Conservation (phyloP, 345 rosid species). For the Raphanus raphanistrum region DNA sequence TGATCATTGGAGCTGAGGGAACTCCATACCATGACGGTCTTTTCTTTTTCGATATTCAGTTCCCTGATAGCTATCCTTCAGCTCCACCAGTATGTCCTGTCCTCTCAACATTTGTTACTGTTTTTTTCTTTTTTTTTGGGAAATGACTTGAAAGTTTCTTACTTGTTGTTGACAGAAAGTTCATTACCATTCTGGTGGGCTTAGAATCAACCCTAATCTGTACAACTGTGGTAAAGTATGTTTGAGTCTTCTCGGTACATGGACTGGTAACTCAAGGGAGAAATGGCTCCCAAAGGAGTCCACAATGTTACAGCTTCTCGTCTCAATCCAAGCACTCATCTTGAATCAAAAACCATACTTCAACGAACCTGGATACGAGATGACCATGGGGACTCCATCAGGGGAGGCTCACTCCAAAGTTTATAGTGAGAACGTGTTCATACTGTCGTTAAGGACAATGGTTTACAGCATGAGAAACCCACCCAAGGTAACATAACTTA, state of each 20-base stretch:
- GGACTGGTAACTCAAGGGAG: conserved; percentile 73
- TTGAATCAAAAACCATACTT: conserved; percentile 88
- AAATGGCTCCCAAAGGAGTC: conserved; percentile 84
- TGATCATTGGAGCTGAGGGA: conserved; percentile 87
- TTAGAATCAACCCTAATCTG: conserved; percentile 83
- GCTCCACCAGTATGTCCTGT: conserved; percentile 79
- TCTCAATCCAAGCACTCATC: conserved; percentile 91
- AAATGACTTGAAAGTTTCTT: neutral
- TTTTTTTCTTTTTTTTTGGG: neutral
- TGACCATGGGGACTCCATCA: conserved; percentile 37
- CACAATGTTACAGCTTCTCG: conserved; percentile 84
- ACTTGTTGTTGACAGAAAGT: conserved; percentile 55
- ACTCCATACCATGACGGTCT: conserved; percentile 98
- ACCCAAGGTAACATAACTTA: conserved; percentile 55
- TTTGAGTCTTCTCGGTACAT: conserved; percentile 92
- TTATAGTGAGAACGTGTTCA: conserved; percentile 66
- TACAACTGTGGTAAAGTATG: conserved; percentile 79
- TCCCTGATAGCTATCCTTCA: conserved; percentile 72
- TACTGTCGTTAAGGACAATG: conserved; percentile 77
- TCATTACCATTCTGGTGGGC: conserved; percentile 78
- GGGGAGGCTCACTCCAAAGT: conserved; percentile 57
- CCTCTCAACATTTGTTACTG: neutral
- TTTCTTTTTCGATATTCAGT: conserved; percentile 81
- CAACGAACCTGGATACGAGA: conserved; percentile 81
- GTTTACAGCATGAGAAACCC: conserved; percentile 62